These are phyloP conservation scores for Omphalea diandra DNA, from an alignment of 441 rosid genomes.

Conservation along the genomic window DNA sequence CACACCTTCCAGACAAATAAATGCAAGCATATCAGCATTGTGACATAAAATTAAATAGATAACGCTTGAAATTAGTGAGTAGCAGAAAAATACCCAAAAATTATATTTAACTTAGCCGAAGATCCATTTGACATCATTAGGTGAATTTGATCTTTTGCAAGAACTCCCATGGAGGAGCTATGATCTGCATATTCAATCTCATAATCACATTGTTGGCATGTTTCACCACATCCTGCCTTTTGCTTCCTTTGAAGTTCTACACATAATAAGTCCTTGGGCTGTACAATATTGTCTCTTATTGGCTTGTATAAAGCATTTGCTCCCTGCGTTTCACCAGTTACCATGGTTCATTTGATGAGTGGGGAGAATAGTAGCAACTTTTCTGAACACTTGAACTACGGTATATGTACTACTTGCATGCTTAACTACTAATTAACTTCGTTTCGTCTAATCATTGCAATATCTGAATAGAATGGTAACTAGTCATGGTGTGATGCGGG, in stretches of 20 bases:
- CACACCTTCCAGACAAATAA: slow-evolving; percentile 59
- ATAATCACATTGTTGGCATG: slow-evolving; percentile 83
- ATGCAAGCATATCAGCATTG: slow-evolving; percentile 19
- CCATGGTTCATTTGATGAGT: no score
- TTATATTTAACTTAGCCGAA: slow-evolving; percentile 45
- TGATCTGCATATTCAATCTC: slow-evolving; percentile 94
- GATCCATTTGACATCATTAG: slow-evolving; percentile 65
- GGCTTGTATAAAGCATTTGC: slow-evolving; percentile 85
- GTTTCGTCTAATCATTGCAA: neutral
- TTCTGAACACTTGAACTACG: neutral
- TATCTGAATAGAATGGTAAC: neutral
- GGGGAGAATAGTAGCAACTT: neutral
- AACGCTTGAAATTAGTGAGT: neutral
- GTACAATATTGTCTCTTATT: slow-evolving; percentile 46
- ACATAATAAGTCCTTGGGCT: slow-evolving; percentile 53
- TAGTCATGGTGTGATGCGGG: neutral
- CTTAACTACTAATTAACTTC: neutral
- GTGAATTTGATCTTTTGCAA: slow-evolving; percentile 76
- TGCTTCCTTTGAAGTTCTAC: slow-evolving; percentile 62
- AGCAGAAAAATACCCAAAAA: slow-evolving; percentile 59
- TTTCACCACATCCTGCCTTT: slow-evolving; percentile 43
- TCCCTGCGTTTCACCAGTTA: slow-evolving; percentile 83
- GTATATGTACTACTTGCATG: neutral
- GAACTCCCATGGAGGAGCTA: slow-evolving; percentile 91
- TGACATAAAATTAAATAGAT: slow-evolving; percentile 1